These are phyloP conservation scores for Dendrobium huoshanense DNA, from an alignment of 106 monocot genomes.

Conservation along the genomic window DNA sequence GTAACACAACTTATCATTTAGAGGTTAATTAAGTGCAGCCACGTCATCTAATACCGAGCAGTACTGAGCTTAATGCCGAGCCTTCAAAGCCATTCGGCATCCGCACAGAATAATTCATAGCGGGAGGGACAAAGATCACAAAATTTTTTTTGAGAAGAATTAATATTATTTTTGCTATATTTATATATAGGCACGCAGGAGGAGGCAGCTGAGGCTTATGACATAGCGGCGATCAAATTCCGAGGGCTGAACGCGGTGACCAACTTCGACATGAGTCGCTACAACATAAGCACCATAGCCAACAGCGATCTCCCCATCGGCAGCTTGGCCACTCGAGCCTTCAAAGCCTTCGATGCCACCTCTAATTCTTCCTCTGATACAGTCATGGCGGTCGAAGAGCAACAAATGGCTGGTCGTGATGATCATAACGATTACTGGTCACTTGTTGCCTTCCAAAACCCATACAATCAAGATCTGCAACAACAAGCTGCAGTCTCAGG, in stretches of 20 bases:
- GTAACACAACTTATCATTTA: too few relatives aligned
- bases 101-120: too few relatives aligned
- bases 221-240: constrained; percentile 95
- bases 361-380: constrained; percentile 38
- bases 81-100: too few relatives aligned
- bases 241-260: constrained; percentile 90
- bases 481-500: neutral
- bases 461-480: constrained; percentile 27
- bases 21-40: too few relatives aligned
- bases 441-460: constrained; percentile 52
- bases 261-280: constrained; percentile 96
- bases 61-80: too few relatives aligned
- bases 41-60: too few relatives aligned
- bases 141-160: neutral
- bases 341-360: constrained; percentile 30
- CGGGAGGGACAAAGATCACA: too few relatives aligned
- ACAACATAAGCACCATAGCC: constrained; percentile 82
- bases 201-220: constrained; percentile 95
- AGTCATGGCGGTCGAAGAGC: constrained; percentile 11
- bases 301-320: constrained; percentile 83
- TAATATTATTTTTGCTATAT: too few relatives aligned
- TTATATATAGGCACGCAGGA: constrained; percentile 65
- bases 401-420: constrained; percentile 9
- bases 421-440: constrained; percentile 72
- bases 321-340: constrained; percentile 29